Evolutionary conservation across 495 filamentous ascomycete species (phyloP).

Genomic region (Xylaria cubensis): DNA sequence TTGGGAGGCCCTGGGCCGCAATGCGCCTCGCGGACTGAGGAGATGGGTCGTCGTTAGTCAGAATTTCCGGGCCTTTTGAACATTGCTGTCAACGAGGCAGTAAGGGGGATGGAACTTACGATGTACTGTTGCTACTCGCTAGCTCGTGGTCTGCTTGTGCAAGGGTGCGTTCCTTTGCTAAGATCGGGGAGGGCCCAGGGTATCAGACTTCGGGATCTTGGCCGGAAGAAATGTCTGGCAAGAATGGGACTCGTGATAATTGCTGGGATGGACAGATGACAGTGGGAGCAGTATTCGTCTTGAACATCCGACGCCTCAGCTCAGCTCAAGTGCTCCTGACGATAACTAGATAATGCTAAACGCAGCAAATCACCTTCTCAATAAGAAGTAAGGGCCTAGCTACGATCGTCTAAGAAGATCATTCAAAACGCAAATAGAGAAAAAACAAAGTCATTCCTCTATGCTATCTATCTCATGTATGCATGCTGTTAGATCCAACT

Average conservation of each 20-base stretch:
- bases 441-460: neutral
- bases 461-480: neutral
- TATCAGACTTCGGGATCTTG: neutral
- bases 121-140: neutral
- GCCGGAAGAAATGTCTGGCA: neutral
- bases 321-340: neutral
- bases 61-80: constrained; percentile 64
- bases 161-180: neutral
- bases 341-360: neutral
- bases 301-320: no score
- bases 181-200: neutral
- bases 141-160: neutral
- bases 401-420: neutral
- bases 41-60: constrained; percentile 76
- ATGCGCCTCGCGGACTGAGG: constrained; percentile 45
- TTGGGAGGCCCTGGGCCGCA: constrained; percentile 56
- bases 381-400: neutral
- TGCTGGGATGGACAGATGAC: neutral
- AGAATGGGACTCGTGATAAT: neutral
- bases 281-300: neutral
- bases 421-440: neutral
- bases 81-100: neutral
- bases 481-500: neutral
- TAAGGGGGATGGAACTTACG: neutral
- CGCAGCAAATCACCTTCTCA: neutral